Base-by-base conservation (phyloP, 1,284 basidiomycete species). In the Peniophora sp. region DNA sequence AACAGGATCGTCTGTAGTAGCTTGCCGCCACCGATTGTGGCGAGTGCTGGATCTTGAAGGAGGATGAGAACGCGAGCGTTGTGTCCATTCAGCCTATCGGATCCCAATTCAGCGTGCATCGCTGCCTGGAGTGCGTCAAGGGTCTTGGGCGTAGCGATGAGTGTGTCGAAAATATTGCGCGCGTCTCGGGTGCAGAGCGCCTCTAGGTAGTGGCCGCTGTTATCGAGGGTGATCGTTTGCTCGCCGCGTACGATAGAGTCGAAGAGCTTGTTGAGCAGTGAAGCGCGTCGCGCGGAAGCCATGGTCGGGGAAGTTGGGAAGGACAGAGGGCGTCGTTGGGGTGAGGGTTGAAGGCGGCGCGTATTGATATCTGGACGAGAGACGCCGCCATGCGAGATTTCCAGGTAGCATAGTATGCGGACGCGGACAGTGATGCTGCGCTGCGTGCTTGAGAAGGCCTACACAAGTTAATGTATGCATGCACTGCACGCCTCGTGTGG, bases 81-180 rank as follows among this genome's bases (percentile, higher is more conserved):
- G 5, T 60, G 61, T 0, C 65, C 72, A 52, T 83, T 81, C 54
- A 81, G 59, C 55, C 78, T 80, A 0, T 54, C 47, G 0, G 58
- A 5, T 2, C 65, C 61, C 5, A 73, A 51, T 53, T 79, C 69
- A 47, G 64, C 67, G 34, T 69, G 67, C 61, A 84, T 71, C 2
- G 74, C 70, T 1, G 57, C 54, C 46, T 75, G 73, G 1, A 84
- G 42, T 10, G 71, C 62, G 3, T 56, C 43, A 18, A 76, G 61
- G 3, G 80, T 79, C 8, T 57, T 44, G 5, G 60, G 54, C 53
- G 69, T 73, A 15, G 58, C 62, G 11, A 71, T 64, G 14, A 83
- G 60, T 23, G 64, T 71, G 57, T 63, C 62, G 47, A 77, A 55
- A 1, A 59, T 49, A 0, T 63, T 61, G 3, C 68, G 64, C 45